A percentile compares a stretch with the other conserved stretches of the same genome.
These are phyloP conservation scores for Trichophaea hybrida DNA, from an alignment of 2,329 filamentous ascomycete species.

Conservation along the genomic window DNA sequence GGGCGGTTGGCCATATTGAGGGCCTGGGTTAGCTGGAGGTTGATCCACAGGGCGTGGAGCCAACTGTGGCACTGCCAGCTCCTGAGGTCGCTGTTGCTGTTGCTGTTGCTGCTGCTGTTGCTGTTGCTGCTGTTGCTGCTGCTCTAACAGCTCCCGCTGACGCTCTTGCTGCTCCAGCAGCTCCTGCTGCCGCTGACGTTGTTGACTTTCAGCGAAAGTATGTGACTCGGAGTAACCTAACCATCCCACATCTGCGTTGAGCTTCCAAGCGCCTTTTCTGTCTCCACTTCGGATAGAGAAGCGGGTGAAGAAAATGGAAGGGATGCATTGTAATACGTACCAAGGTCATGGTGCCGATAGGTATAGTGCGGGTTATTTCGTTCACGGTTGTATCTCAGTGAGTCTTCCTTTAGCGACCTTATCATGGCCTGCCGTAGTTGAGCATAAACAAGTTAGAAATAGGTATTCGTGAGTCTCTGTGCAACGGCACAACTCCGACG, in stretches of 20 bases:
- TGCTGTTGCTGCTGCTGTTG: background rate
- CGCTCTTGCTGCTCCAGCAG: background rate
- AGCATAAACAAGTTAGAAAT: background rate
- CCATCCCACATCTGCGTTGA: background rate
- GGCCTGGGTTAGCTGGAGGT: too few species aligned
- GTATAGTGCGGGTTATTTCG: conserved; percentile 1
- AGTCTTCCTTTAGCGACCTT: conserved; percentile 12
- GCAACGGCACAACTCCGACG: background rate
- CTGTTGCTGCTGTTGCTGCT: background rate
- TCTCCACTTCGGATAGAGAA: background rate
- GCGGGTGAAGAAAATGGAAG: background rate
- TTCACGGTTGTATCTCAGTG: conserved; percentile 9
- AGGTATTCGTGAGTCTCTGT: background rate
- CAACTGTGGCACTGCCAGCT: background rate
- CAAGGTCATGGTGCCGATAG: background rate
- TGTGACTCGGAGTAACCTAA: background rate
- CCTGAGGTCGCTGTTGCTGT: background rate
- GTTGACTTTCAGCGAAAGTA: background rate
- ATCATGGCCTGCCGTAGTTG: conserved; percentile 12
- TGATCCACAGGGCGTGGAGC: background rate
- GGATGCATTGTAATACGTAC: conserved; percentile 3
- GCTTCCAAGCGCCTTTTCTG: background rate
- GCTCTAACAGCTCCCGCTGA: background rate
- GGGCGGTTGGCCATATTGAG: too few species aligned
- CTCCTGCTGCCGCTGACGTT: background rate